These are phyloP conservation scores for Hamamelis virginiana DNA, from an alignment of 164 flowering plant genomes.

Conservation along the genomic window DNA sequence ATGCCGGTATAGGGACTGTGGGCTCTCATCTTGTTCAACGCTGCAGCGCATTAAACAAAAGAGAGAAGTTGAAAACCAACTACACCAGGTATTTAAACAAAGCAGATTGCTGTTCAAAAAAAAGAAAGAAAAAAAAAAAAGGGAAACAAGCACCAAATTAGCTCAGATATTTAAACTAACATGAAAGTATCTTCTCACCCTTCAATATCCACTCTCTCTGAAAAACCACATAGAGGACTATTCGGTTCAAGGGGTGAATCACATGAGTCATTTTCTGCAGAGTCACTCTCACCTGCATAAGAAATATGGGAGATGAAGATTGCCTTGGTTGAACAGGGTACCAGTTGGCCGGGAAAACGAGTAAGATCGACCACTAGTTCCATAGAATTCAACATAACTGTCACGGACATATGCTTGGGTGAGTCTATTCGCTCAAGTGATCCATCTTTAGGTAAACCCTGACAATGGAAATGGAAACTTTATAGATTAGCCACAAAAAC, in stretches of 20 bases:
- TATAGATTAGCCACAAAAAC: background rate
- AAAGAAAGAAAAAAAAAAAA: background rate
- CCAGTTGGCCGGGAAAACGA: constrained; percentile 87
- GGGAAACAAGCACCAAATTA: background rate
- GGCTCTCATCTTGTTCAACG: constrained; percentile 64
- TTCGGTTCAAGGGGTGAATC: constrained; percentile 95
- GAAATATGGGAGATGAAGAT: constrained; percentile 77
- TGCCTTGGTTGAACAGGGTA: constrained; percentile 77
- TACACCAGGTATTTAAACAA: background rate
- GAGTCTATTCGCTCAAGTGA: constrained; percentile 61
- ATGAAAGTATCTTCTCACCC: constrained; percentile 40
- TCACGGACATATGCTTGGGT: constrained; percentile 84
- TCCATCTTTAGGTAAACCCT: constrained; percentile 91
- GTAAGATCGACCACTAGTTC: constrained; percentile 92
- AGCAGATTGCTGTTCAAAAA: background rate
- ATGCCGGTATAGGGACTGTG: constrained; percentile 40
- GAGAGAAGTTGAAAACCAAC: background rate
- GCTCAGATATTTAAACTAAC: background rate
- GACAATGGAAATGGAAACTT: constrained; percentile 3
- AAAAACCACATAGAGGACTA: constrained; percentile 77
- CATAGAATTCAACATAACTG: constrained; percentile 74
- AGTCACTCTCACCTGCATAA: constrained; percentile 92
- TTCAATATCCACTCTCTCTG: constrained; percentile 73
- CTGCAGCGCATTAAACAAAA: constrained; percentile 33
- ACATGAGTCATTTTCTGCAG: constrained; percentile 96